A percentile compares a stretch with the other conserved stretches of the same genome.
These are phyloP conservation scores for Boletus pseudopeckii DNA, from an alignment of 768 basidiomycete species.

Conservation along the genomic window DNA sequence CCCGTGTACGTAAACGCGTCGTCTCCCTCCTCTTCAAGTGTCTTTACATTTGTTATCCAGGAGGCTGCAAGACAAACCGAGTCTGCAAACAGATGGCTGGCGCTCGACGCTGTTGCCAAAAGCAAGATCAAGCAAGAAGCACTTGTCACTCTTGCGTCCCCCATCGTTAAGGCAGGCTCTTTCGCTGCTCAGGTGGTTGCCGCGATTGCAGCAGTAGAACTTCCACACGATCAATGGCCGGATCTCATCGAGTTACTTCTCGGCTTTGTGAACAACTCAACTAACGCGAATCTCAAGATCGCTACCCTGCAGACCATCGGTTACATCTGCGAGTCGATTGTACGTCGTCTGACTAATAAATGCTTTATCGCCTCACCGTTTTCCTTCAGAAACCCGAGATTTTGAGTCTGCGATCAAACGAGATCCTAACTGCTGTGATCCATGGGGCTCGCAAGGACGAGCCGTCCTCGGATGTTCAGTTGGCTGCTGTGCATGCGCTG, in stretches of 20 bases:
- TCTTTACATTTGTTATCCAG: constrained; percentile 40
- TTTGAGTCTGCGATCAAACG: constrained; percentile 83
- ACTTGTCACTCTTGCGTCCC: constrained; percentile 77
- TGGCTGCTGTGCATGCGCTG: constrained; percentile 88
- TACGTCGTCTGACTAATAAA: constrained; percentile 43
- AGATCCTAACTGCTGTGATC: constrained; percentile 97
- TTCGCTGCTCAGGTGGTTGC: constrained; percentile 93
- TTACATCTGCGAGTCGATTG: constrained; percentile 95
- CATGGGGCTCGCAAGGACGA: constrained; percentile 98
- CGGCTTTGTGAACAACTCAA: constrained; percentile 75
- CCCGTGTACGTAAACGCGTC: constrained; percentile 63
- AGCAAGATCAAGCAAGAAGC: constrained; percentile 85
- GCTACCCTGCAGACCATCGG: constrained; percentile 94
- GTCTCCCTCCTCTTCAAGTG: constrained; percentile 8
- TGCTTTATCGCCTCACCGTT: constrained; percentile 5
- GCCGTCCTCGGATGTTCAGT: constrained; percentile 83
- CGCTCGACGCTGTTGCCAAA: constrained; percentile 63
- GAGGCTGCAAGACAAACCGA: constrained; percentile 72
- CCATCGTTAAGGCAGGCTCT: constrained; percentile 66
- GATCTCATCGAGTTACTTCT: constrained; percentile 87
- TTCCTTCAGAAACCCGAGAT: constrained; percentile 85
- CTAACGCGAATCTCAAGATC: constrained; percentile 73
- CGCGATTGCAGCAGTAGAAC: constrained; percentile 90
- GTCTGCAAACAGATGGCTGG: constrained; percentile 77
- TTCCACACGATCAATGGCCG: constrained; percentile 84